Evolutionary conservation across 495 filamentous ascomycete genomes (phyloP), one percentile per base, ranked within the genome.

Genomic region (Diplogelasinospora grovesii): DNA sequence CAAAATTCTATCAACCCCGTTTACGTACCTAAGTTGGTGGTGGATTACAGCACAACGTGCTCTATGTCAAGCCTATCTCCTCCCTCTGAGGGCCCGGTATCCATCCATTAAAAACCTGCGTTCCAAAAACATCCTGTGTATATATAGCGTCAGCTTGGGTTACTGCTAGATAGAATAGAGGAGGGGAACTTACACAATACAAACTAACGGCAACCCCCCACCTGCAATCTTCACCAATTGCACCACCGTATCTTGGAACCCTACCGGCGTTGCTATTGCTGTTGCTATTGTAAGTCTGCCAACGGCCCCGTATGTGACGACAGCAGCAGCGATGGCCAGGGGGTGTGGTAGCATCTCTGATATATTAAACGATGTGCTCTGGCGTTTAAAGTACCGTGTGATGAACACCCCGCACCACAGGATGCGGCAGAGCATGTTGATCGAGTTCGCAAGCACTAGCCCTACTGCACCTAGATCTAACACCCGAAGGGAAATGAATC

Each of bases 401-500:
- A 95, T 85, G 50, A 95, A 98, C 9, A 43, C 39, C 15, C 60
- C 62, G 52, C 86, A 92, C 85, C 88, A 98, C 20, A 76, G 32
- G 30, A 89, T 92, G 26, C 92, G 75, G 52, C 89, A 73, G 0
- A 56, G 56, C 87, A 97, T 92, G 49, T 94, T 94, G 28, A 93
- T 77, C 15, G 73, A 73, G 58, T 96, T 97, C 35, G 88, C 89
- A 40, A 73, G 68, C 0, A 98, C 87, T 41, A 98, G 59, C 0
- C 92, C 92, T 23, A 66, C 64, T 0, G 87, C 92, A 1, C 88
- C 92, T 58, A 81, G 53, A 0, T 70, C 67, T 14, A 82, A 51
- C 16, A 85, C 62, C 2, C 70, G 59, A 24, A 98, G 59, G 31
- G 85, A 86, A 2, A 85, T 18, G 43, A 78, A 90, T 4, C 85